phyloP scores from a whole-genome alignment of 192 early-diverging fungal genomes.

The Paraglomus brasilianum region DNA sequence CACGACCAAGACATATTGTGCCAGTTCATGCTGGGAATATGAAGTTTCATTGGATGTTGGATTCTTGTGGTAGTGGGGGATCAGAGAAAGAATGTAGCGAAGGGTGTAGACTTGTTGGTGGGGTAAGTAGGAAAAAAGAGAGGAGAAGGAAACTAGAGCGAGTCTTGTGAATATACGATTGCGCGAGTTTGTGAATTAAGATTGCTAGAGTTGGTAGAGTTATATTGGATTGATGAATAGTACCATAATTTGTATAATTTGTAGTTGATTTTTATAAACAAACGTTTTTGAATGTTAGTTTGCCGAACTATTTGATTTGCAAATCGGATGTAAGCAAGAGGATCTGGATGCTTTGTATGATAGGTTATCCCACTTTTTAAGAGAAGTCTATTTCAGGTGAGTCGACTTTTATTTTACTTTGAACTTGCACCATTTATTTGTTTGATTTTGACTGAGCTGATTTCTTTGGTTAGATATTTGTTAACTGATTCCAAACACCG shows the following conservation, averaged over 20 bases:
- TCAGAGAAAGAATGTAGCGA: constrained; percentile 42
- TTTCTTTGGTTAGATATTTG: constrained; percentile 49
- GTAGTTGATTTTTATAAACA: not conserved
- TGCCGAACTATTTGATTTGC: constrained; percentile 31
- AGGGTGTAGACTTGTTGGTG: constrained; percentile 39
- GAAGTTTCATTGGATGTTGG: constrained; percentile 31
- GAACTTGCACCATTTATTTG: too few species aligned
- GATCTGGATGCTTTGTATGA: constrained; percentile 28
- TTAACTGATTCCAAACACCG: constrained; percentile 81
- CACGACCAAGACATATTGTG: constrained; percentile 68
- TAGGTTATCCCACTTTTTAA: constrained; percentile 34
- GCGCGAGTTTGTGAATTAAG: too few species aligned
- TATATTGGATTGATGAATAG: too few species aligned
- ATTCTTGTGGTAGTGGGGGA: constrained; percentile 36
- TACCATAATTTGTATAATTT: too few species aligned
- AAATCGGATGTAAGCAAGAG: constrained; percentile 19
- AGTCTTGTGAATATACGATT: constrained; percentile 24
- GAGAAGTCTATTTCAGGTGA: constrained; percentile 25
- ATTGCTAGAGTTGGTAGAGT: too few species aligned
- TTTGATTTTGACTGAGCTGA: not conserved
- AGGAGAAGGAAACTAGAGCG: constrained; percentile 35
- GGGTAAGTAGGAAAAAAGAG: constrained; percentile 39
- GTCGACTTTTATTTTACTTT: not conserved
- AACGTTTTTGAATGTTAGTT: constrained; percentile 16
- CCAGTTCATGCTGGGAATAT: constrained; percentile 48